Percentiles rank a stretch among this genome's conserved stretches.
These are phyloP conservation scores for Botrytis galanthina DNA, from an alignment of 2,329 filamentous ascomycete species.

Conservation along the genomic window DNA sequence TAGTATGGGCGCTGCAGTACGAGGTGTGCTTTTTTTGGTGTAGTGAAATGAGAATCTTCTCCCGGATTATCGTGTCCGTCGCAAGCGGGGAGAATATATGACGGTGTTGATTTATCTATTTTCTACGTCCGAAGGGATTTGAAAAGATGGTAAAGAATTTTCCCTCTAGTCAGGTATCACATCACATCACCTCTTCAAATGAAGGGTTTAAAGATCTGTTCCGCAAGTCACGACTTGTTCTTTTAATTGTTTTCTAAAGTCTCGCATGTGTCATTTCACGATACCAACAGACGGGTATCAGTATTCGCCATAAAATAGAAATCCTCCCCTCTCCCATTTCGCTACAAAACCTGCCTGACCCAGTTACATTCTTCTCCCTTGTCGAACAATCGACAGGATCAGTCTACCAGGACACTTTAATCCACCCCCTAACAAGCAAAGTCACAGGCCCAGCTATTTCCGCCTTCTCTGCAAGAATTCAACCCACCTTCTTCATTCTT, in stretches of 20 bases:
- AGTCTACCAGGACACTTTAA: background rate
- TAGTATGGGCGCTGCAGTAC: background rate
- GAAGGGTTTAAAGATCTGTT: background rate
- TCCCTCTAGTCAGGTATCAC: background rate
- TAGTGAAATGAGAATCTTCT: background rate
- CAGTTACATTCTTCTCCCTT: background rate
- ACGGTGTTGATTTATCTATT: background rate
- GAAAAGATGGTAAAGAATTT: background rate
- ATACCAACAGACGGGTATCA: background rate
- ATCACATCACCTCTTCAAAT: background rate
- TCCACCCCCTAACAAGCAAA: background rate
- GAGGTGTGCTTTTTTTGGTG: background rate
- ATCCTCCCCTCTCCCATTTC: too few species aligned
- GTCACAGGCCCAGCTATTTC: background rate
- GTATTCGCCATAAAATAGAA: background rate
- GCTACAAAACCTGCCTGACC: too few species aligned
- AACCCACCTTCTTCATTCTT: background rate
- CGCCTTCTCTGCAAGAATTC: background rate
- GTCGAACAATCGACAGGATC: background rate
- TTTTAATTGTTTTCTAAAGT: background rate
- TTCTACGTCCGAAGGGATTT: rapidly evolving
- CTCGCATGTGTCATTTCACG: background rate
- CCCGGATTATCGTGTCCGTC: background rate
- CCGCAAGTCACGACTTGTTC: too few species aligned
- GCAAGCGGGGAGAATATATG: background rate